A percentile compares a stretch with the other conserved stretches of the same genome.
Conservation (phyloP, 768 basidiomycete species). For the Phylloporus sp. region DNA sequence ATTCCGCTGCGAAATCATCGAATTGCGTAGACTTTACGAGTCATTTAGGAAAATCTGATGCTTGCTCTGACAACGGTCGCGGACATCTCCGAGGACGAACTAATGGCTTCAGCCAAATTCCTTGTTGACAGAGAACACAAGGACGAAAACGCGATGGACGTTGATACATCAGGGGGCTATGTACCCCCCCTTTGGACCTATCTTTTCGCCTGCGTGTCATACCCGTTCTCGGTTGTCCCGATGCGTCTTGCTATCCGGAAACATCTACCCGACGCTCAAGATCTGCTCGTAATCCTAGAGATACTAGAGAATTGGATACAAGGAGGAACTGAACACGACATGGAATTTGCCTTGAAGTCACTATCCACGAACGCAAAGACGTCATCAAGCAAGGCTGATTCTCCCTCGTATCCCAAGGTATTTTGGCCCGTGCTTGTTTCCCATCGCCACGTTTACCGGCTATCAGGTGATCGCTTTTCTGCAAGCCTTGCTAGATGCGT, state of each 20-base stretch:
- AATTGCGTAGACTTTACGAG: neutral
- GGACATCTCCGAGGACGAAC: slow-evolving; percentile 63
- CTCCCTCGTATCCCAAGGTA: slow-evolving; percentile 34
- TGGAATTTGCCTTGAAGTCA: slow-evolving; percentile 21
- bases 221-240: slow-evolving; percentile 35
- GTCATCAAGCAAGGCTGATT: slow-evolving; percentile 16
- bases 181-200: slow-evolving; percentile 34
- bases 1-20: neutral
- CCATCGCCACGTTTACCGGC: slow-evolving; percentile 29
- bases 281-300: slow-evolving; percentile 35
- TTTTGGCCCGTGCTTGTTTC: slow-evolving; percentile 32
- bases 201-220: slow-evolving; percentile 37
- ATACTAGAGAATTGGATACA: slow-evolving; percentile 38
- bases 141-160: slow-evolving; percentile 30
- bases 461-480: slow-evolving; percentile 57
- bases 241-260: slow-evolving; percentile 43
- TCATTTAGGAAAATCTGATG: slow-evolving; percentile 36
- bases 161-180: slow-evolving; percentile 30
- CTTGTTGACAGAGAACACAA: slow-evolving; percentile 39
- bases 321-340: slow-evolving; percentile 24
- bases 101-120: slow-evolving; percentile 48
- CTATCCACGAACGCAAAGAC: slow-evolving; percentile 6
- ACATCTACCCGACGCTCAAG: slow-evolving; percentile 36
- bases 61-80: slow-evolving; percentile 49
- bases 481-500: slow-evolving; percentile 65